phyloP scores from a whole-genome alignment of 305 asterid species.

The Lippia alba region DNA sequence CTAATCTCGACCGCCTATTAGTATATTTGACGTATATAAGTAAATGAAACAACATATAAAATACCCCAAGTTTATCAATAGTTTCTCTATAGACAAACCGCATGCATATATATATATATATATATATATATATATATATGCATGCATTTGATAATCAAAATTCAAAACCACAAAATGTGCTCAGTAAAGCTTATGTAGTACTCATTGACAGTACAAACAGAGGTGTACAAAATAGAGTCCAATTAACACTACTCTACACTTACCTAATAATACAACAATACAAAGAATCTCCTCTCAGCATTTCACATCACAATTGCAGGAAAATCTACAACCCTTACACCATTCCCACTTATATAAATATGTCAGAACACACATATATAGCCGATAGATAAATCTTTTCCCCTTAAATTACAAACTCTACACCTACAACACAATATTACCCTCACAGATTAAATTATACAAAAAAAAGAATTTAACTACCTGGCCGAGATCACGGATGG shows the following conservation, averaged over 20 bases:
- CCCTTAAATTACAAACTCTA: constrained; percentile 12
- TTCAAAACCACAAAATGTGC: not conserved
- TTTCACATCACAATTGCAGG: not conserved
- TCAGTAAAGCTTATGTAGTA: not conserved
- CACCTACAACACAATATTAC: constrained; percentile 19
- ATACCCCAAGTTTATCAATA: no score
- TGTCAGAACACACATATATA: not conserved
- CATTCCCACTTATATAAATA: not conserved
- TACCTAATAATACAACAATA: not conserved
- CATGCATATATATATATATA: no score
- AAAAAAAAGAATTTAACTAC: constrained; percentile 16
- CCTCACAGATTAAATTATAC: constrained; percentile 13
- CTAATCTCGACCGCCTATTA: no score
- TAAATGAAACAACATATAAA: no score
- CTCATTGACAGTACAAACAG: not conserved
- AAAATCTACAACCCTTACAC: not conserved
- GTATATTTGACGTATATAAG: no score
- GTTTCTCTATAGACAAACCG: no score
- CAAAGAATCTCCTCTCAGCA: not conserved
- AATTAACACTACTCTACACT: not conserved
- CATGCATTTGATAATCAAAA: no score
- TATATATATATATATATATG: no score
- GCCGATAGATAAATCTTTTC: not conserved
- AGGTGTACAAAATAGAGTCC: not conserved
- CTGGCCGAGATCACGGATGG: constrained; percentile 54